Conservation (phyloP, 768 basidiomycete genomes). For the Myochromella boudieri region DNA sequence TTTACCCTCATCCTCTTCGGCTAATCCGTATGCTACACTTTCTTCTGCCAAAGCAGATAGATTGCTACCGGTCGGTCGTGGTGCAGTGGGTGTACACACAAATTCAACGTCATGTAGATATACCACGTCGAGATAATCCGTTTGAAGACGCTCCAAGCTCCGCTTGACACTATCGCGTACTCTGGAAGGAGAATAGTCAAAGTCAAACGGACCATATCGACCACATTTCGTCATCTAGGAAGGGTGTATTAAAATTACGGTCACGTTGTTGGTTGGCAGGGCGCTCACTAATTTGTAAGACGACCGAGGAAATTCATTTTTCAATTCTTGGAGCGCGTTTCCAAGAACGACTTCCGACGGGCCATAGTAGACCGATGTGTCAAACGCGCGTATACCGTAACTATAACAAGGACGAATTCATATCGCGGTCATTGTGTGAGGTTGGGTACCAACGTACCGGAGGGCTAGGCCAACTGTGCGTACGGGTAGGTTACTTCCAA, state of each 20-base stretch:
- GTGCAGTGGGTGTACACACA: conserved; percentile 52
- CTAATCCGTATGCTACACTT: conserved; percentile 64
- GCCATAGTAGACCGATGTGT: conserved; percentile 82
- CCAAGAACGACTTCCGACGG: conserved; percentile 79
- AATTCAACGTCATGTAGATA: conserved; percentile 88
- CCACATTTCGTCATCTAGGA: conserved; percentile 85
- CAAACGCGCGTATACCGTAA: conserved; percentile 80
- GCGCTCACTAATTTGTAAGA: conserved; percentile 69
- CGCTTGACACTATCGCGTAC: conserved; percentile 66
- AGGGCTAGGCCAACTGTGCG: conserved; percentile 74
- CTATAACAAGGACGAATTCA: no score
- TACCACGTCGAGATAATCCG: conserved; percentile 75
- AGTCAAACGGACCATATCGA: conserved; percentile 62
- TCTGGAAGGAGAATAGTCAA: conserved; percentile 71
- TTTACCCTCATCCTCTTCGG: conserved; percentile 51
- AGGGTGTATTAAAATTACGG: not conserved
- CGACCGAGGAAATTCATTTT: conserved; percentile 70
- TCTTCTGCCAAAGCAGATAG: conserved; percentile 51
- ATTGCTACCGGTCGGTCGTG: conserved; percentile 56
- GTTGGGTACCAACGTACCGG: no score
- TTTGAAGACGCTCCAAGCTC: conserved; percentile 69
- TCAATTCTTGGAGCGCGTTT: conserved; percentile 56
- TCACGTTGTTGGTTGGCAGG: not conserved
- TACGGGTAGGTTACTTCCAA: conserved; percentile 56
- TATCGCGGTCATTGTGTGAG: no score